These are phyloP conservation scores for Amphirosellinia nigrospora DNA, from an alignment of 495 filamentous ascomycete genomes.

Conservation along the genomic window DNA sequence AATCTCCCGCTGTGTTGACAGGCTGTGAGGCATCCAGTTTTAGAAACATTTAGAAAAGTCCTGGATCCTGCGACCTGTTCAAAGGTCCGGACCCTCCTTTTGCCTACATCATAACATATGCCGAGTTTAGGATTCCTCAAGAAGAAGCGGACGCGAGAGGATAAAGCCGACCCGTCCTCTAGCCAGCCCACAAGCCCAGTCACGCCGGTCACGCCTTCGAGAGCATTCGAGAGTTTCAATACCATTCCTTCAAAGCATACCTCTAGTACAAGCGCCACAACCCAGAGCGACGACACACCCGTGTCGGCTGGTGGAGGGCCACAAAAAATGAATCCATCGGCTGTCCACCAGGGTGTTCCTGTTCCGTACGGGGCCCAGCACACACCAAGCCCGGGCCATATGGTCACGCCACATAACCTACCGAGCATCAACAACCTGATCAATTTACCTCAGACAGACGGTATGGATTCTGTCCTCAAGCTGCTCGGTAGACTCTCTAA, in stretches of 20 bases:
- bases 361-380: conserved; percentile 39
- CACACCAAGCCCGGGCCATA: conserved; percentile 34
- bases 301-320: conserved; percentile 39
- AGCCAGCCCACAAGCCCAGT: conserved; percentile 68
- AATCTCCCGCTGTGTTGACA: background rate
- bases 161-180: conserved; percentile 62
- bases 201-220: conserved; percentile 54
- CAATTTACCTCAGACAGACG: conserved; percentile 64
- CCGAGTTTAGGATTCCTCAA: conserved; percentile 87
- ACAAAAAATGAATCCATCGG: conserved; percentile 43
- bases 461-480: conserved; percentile 36
- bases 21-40: background rate
- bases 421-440: conserved; percentile 76
- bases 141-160: conserved; percentile 93
- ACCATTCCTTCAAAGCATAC: conserved; percentile 46
- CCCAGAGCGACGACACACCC: conserved; percentile 30
- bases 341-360: conserved; percentile 34
- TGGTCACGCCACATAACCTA: conserved; percentile 59
- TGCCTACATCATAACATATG: conserved; percentile 56
- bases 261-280: conserved; percentile 36
- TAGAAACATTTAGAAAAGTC: background rate
- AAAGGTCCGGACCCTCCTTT: conserved; percentile 32
- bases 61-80: conserved; percentile 17
- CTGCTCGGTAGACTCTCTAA: conserved; percentile 41
- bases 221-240: conserved; percentile 54